These are phyloP conservation scores for sunflower (Helianthus annuus) DNA, from an alignment of 129 eudicot genomes.

Conservation along the genomic window DNA sequence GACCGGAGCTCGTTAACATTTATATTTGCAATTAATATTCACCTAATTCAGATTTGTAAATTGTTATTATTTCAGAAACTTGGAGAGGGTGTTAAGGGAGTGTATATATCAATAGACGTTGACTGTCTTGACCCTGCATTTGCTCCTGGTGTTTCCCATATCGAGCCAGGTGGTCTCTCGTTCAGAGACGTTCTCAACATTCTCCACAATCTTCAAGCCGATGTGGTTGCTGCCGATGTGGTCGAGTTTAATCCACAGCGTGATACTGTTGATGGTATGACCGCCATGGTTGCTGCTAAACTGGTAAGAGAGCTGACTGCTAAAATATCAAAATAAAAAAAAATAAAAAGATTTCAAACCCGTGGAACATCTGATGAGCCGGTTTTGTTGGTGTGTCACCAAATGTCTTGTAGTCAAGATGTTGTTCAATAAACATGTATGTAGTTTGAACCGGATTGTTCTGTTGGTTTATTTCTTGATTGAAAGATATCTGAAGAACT, in stretches of 20 bases:
- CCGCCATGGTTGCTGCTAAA: conserved; percentile 99
- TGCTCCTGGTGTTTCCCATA: conserved; percentile 97
- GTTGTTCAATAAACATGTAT: conserved; percentile 19
- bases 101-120: conserved; percentile 79
- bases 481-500: conserved; percentile 18
- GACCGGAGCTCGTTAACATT: too few relatives aligned
- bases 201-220: conserved; percentile 87
- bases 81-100: conserved; percentile 96
- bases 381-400: conserved; percentile 14
- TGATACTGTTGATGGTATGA: conserved; percentile 97
- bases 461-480: conserved; percentile 20
- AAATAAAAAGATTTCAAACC: conserved; percentile 15
- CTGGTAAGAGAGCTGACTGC: conserved; percentile 93
- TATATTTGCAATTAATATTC: neutral
- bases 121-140: conserved; percentile 98
- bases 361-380: conserved; percentile 20
- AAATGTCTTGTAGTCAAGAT: conserved; percentile 19
- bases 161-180: conserved; percentile 95
- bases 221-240: conserved; percentile 93
- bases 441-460: conserved; percentile 9
- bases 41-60: conserved; percentile 9
- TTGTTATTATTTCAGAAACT: conserved; percentile 59
- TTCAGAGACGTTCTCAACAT: conserved; percentile 90
- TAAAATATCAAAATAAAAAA: conserved; percentile 71
- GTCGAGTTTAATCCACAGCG: conserved; percentile 97